Evolutionary conservation across 306 rosid species (phyloP).

Genomic region (Quercus mongolica): DNA sequence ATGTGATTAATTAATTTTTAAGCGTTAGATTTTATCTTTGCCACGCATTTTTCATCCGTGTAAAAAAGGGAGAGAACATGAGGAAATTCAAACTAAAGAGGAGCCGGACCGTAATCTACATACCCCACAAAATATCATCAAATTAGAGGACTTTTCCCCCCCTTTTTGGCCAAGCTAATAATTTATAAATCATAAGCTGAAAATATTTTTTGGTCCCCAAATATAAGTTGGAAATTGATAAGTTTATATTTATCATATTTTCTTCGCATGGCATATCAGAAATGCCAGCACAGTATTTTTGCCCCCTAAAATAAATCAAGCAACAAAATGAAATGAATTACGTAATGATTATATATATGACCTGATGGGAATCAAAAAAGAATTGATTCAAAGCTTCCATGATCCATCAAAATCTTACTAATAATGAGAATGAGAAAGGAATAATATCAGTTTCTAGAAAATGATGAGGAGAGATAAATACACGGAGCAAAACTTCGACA

Average conservation of each 20-base stretch:
- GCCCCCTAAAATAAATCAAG: constrained; percentile 5
- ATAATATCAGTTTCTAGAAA: constrained; percentile 10
- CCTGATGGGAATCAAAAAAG: constrained; percentile 21
- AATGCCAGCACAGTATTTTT: not conserved
- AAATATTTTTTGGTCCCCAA: too few species aligned
- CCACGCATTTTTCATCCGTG: too few species aligned
- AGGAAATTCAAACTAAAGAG: too few species aligned
- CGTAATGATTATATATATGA: not conserved
- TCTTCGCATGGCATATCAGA: not conserved
- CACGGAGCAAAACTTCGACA: constrained; percentile 14
- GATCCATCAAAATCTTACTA: constrained; percentile 33
- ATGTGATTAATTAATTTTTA: too few species aligned
- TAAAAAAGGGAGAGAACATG: too few species aligned
- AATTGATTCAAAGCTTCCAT: constrained; percentile 31
- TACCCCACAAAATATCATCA: too few species aligned
- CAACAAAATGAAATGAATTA: constrained; percentile 17
- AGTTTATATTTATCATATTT: not conserved
- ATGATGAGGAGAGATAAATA: not conserved
- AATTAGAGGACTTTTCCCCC: too few species aligned
- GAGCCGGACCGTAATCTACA: too few species aligned
- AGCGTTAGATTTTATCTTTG: too few species aligned
- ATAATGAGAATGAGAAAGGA: constrained; percentile 21
- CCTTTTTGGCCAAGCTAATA: not conserved
- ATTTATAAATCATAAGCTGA: too few species aligned
- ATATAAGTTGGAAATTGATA: too few species aligned